Percentiles rank a stretch among this genome's conserved stretches.
Evolutionary conservation across 1,284 basidiomycete genomes (phyloP).

Genomic region (Xerocomus amazonicus): DNA sequence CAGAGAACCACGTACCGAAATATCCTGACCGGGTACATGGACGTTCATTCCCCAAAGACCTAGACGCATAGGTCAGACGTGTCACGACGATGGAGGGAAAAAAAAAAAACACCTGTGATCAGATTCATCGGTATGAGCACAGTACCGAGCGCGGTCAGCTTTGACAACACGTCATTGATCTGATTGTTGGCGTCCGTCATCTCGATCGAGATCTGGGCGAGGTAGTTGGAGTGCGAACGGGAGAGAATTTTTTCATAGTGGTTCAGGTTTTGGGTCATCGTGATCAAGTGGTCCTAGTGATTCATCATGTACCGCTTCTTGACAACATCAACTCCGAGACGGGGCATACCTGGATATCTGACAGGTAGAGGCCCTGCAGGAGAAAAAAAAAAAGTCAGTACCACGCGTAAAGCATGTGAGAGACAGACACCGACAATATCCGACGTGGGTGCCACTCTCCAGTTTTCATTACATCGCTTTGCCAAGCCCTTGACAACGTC

Average conservation of each 20-base stretch:
- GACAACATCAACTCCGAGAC: not conserved
- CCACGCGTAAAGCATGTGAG: not conserved
- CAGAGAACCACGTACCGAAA: conserved; percentile 35
- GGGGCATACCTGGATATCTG: conserved; percentile 71
- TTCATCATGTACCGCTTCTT: not conserved
- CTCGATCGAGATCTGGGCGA: conserved; percentile 97
- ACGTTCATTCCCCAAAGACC: conserved; percentile 91
- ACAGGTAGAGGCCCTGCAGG: conserved; percentile 82
- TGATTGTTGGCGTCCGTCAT: conserved; percentile 99
- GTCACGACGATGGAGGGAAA: not conserved
- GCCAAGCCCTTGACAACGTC: conserved; percentile 99
- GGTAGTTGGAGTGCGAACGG: conserved; percentile 98
- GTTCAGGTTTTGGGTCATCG: conserved; percentile 99
- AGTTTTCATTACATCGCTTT: conserved; percentile 98
- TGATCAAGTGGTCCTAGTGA: conserved; percentile 92
- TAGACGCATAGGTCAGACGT: conserved; percentile 15
- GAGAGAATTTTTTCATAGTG: conserved; percentile 99
- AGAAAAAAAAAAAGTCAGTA: not conserved
- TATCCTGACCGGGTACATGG: conserved; percentile 82
- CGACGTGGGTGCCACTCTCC: conserved; percentile 96
- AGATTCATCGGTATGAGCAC: conserved; percentile 97
- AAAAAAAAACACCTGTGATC: conserved; percentile 64
- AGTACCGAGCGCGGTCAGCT: conserved; percentile 96
- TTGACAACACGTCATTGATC: conserved; percentile 99
- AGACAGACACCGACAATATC: conserved; percentile 74